Percentiles rank a stretch among this genome's conserved stretches.
phyloP scores from a whole-genome alignment of 148 eudicot genomes.

The Rhododendron ferrugineum region DNA sequence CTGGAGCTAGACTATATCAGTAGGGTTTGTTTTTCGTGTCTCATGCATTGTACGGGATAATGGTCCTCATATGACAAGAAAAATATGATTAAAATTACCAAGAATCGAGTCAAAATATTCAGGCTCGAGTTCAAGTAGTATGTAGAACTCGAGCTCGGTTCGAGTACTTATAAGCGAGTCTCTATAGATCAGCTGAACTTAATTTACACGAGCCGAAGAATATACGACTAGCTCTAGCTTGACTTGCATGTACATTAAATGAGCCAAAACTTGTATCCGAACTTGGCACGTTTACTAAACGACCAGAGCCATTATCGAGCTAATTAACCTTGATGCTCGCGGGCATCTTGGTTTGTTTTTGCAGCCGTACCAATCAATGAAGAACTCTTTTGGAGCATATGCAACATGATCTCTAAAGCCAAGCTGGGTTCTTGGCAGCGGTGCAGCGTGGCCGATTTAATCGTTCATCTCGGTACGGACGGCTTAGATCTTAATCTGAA shows the following conservation, averaged over 20 bases:
- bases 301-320: background rate
- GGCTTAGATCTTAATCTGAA: too few species aligned
- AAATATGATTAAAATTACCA: background rate
- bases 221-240: background rate
- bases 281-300: too few species aligned
- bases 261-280: background rate
- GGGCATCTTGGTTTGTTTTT: background rate
- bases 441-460: accelerated
- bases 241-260: background rate
- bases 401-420: background rate
- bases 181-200: background rate
- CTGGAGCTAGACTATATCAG: background rate
- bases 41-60: conserved; percentile 8
- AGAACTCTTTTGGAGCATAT: background rate
- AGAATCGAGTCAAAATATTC: background rate
- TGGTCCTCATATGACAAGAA: background rate
- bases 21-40: background rate
- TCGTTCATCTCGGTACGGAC: too few species aligned
- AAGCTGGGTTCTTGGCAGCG: too few species aligned
- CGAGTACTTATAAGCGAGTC: background rate
- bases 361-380: background rate
- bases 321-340: background rate
- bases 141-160: background rate
- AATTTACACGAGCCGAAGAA: too few species aligned
- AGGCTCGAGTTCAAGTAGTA: background rate